Percentiles rank a stretch among this genome's conserved stretches.
Evolutionary conservation across 192 early-diverging fungal species (phyloP).

Genomic region (Mortierella antarctica): DNA sequence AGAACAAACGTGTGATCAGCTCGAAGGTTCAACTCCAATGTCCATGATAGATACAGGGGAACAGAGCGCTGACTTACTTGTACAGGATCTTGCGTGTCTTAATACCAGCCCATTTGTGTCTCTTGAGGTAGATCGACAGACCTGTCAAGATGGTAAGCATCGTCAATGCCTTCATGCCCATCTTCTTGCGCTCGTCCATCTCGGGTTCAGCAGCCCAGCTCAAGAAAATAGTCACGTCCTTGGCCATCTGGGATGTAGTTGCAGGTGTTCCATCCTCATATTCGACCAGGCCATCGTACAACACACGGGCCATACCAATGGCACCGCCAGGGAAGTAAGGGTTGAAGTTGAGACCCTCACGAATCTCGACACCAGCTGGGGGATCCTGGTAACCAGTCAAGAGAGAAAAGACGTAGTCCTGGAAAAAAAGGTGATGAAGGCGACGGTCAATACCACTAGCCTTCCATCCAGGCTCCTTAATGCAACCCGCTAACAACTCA

Average conservation of each 20-base stretch:
- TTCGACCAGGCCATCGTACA: slow-evolving; percentile 95
- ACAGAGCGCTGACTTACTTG: slow-evolving; percentile 29
- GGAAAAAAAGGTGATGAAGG: not conserved
- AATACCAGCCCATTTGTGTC: slow-evolving; percentile 91
- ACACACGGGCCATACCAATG: slow-evolving; percentile 93
- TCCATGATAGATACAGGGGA: not conserved
- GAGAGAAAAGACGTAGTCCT: slow-evolving; percentile 96
- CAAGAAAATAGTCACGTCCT: slow-evolving; percentile 95
- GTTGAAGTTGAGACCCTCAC: slow-evolving; percentile 98
- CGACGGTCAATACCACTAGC: not conserved
- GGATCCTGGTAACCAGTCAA: slow-evolving; percentile 95
- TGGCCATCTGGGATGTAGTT: slow-evolving; percentile 95
- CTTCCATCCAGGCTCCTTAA: not conserved
- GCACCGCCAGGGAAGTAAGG: slow-evolving; percentile 99
- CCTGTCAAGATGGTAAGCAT: slow-evolving; percentile 76
- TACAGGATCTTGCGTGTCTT: slow-evolving; percentile 96
- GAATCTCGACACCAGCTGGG: slow-evolving; percentile 91
- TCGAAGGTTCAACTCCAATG: not conserved
- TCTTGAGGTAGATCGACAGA: slow-evolving; percentile 90
- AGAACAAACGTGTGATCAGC: not conserved
- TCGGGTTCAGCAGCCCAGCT: slow-evolving; percentile 98
- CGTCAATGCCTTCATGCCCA: slow-evolving; percentile 89
- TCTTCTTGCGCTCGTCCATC: slow-evolving; percentile 96
- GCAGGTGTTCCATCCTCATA: slow-evolving; percentile 97
- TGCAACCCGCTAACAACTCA: not conserved